Evolutionary conservation across 129 eudicot genomes (phyloP).

Genomic region (Cynara cardunculus): DNA sequence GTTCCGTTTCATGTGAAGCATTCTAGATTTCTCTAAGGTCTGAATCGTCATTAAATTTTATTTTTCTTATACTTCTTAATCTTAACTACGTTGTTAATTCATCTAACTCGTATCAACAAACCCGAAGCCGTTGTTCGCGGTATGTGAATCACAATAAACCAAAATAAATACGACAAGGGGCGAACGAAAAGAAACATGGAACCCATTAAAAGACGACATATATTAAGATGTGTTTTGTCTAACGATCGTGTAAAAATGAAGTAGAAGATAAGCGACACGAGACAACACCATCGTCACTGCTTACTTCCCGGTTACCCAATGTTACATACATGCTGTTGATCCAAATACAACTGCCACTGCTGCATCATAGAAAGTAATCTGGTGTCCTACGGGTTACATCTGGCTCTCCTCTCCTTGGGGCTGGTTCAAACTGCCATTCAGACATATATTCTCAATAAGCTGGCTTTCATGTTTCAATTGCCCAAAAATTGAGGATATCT

Average conservation of each 20-base stretch:
- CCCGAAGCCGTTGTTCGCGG: no score
- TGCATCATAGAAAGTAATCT: constrained; percentile 50
- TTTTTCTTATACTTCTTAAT: no score
- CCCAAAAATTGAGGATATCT: not conserved
- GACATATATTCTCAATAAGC: not conserved
- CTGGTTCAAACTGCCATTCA: constrained; percentile 61
- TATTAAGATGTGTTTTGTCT: not conserved
- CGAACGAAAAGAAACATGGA: not conserved
- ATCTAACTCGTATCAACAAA: no score
- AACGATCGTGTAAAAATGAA: not conserved
- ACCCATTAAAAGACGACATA: not conserved
- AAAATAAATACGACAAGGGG: no score
- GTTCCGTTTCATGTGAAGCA: no score
- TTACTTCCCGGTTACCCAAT: not conserved
- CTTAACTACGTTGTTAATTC: no score
- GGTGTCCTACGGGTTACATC: constrained; percentile 68
- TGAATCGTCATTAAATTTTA: no score
- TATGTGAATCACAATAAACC: no score
- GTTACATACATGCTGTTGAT: not conserved
- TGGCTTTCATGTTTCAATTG: not conserved
- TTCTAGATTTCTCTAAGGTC: no score
- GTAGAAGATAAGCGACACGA: not conserved
- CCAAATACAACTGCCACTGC: not conserved
- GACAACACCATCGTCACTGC: not conserved
- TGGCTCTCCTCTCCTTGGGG: constrained; percentile 69